Percentiles rank a stretch among this genome's conserved stretches.
Conservation (phyloP, 1,284 basidiomycete genomes). For the Tilletia indica region DNA sequence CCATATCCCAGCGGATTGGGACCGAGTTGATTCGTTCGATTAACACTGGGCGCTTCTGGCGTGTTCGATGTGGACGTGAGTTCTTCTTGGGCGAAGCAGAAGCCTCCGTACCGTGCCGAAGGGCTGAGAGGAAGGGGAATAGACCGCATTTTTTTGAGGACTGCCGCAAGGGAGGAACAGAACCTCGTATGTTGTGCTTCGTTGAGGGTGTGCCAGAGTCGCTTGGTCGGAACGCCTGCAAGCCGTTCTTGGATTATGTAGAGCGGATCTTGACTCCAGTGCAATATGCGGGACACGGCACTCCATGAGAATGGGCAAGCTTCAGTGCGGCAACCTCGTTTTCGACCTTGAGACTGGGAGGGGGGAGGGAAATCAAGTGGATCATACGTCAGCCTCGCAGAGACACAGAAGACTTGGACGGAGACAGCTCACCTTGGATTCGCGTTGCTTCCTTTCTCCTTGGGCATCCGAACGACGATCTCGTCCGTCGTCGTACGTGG, state of each 20-base stretch:
- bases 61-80: too few relatives aligned
- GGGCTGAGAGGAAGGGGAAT: slow-evolving; percentile 1
- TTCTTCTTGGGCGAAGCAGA: background rate
- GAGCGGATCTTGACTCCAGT: background rate
- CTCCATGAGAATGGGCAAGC: background rate
- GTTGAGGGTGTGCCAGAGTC: background rate
- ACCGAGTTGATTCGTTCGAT: background rate
- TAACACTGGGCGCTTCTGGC: too few relatives aligned
- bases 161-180: background rate
- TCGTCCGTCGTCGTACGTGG: background rate
- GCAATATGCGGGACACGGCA: background rate
- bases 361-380: background rate
- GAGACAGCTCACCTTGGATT: background rate
- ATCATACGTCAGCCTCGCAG: too few relatives aligned
- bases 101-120: background rate
- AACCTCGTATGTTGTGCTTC: background rate
- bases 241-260: background rate
- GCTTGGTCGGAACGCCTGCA: background rate
- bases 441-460: background rate
- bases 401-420: too few relatives aligned
- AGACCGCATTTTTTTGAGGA: background rate
- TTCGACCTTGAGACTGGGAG: background rate
- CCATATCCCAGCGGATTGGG: background rate
- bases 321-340: slow-evolving; percentile 1
- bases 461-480: slow-evolving; percentile 4